Evolutionary conservation across 371 early-diverging fungal species (phyloP).

Genomic region (Mucor indicus): DNA sequence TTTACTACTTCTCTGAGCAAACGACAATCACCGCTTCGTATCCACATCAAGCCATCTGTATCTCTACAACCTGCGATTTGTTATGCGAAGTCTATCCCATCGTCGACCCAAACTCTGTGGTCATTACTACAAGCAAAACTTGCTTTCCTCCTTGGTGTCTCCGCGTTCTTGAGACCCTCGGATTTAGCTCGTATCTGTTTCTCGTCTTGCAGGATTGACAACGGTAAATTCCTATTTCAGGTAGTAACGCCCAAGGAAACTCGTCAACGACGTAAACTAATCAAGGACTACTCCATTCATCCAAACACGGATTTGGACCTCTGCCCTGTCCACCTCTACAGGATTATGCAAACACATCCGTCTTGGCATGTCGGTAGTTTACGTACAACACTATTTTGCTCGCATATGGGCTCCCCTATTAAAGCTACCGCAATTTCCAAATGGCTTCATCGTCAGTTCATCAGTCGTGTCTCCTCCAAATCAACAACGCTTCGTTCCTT

Average conservation of each 20-base stretch:
- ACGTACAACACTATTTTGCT: neutral
- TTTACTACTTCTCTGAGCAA: neutral
- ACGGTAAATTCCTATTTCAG: neutral
- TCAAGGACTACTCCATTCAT: neutral
- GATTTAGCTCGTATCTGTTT: neutral
- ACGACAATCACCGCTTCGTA: neutral
- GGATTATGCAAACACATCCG: neutral
- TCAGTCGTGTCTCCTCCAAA: neutral
- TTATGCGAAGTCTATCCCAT: neutral
- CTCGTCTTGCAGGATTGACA: neutral
- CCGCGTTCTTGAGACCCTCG: neutral
- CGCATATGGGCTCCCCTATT: neutral
- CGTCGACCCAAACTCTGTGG: neutral
- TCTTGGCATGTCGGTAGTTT: neutral
- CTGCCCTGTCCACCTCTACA: neutral
- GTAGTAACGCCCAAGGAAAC: neutral
- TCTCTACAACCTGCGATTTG: neutral
- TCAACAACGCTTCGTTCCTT: slow-evolving; percentile 1
- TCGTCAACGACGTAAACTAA: neutral
- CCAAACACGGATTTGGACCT: neutral
- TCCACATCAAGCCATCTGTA: neutral
- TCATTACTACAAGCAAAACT: neutral
- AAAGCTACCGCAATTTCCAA: neutral
- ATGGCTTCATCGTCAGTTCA: slow-evolving; percentile 1
- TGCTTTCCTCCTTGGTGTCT: neutral